Percentiles rank a stretch among this genome's conserved stretches.
Conservation (phyloP, 1,284 basidiomycete genomes). For the Inonotus obliquus region DNA sequence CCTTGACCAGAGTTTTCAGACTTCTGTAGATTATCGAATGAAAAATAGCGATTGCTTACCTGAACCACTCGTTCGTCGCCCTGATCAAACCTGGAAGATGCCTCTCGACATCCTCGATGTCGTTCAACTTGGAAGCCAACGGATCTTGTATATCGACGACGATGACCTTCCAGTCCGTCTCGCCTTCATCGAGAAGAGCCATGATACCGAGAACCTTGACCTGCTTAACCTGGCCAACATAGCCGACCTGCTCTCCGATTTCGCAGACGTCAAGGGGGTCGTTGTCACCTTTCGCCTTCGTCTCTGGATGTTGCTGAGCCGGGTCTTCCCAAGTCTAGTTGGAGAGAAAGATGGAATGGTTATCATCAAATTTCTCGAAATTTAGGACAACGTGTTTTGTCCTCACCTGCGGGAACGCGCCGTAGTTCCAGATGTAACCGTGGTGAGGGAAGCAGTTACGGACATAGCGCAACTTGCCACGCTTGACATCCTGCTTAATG, state of each 20-base stretch:
- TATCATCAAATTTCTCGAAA: neutral
- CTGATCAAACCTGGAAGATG: slow-evolving; percentile 96
- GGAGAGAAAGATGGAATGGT: neutral
- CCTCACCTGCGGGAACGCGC: slow-evolving; percentile 89
- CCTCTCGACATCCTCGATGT: slow-evolving; percentile 98
- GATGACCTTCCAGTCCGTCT: slow-evolving; percentile 99
- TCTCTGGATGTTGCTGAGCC: slow-evolving; percentile 83
- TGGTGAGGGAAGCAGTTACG: slow-evolving; percentile 99
- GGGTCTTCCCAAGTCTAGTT: slow-evolving; percentile 98
- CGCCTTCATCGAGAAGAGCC: slow-evolving; percentile 97
- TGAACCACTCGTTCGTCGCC: slow-evolving; percentile 97
- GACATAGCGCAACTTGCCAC: slow-evolving; percentile 94
- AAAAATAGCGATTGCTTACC: slow-evolving; percentile 39
- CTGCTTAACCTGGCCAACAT: slow-evolving; percentile 98
- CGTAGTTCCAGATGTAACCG: slow-evolving; percentile 98
- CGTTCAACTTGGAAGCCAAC: slow-evolving; percentile 94
- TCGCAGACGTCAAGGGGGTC: slow-evolving; percentile 99
- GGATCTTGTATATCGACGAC: slow-evolving; percentile 98
- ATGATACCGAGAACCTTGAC: slow-evolving; percentile 99
- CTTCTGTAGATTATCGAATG: slow-evolving; percentile 14
- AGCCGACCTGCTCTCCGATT: slow-evolving; percentile 98
- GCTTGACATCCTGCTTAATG: slow-evolving; percentile 98
- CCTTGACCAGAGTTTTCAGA: slow-evolving; percentile 35
- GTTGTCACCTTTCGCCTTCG: slow-evolving; percentile 98
- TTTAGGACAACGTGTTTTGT: neutral